Evolutionary conservation across 176 grass and related monocot species (phyloP), one percentile per base, ranked within the genome.

Genomic region (Canna indica): DNA sequence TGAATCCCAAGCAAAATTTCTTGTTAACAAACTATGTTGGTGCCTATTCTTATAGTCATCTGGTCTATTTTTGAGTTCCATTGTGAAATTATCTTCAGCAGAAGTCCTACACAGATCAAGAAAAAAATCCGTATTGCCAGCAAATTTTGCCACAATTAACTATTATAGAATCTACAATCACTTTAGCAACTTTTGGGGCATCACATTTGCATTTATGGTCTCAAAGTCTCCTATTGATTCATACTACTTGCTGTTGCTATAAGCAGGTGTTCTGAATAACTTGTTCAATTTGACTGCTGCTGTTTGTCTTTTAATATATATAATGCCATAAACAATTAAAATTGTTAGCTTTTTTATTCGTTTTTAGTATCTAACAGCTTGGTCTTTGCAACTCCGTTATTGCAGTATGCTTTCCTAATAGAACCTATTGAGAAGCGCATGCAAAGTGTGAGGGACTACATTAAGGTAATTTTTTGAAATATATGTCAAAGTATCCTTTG

Each of bases 361-460:
- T 18, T 16, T 63, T 42, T 18, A 32, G 22, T 25, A 69, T 76
- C 36, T 75, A 44, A 64, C n/a, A 28, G 6, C 60, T 33, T 15
- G 28, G 36, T 26, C 53, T 45, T 20, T 36, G 56, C 12, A 35
- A 24, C 30, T n/a, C 57, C 5, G 24, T 38, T 25, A 14, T 63
- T 87, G 73, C 86, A 99, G 90, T 90, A 86, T 75, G 82, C 89
- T 36, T 25, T 78, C 73, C 78, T 99, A 67, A 99, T 99, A 85
- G 81, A 99, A 47, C 89, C 86, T 36, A 82, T 99, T 78, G 80
- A 88, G 62, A 84, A 46, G 67, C 85, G 94, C 13, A 88, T 93
- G 82, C 73, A 93, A 82, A 87, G 79, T 67, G 90, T 90, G 35
- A 83, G 82, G 80, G 64, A 87, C 33, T 99, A 88, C 78, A 90